Conservation (phyloP, 768 basidiomycete genomes). For the Tubosaeta brunneosetosa region DNA sequence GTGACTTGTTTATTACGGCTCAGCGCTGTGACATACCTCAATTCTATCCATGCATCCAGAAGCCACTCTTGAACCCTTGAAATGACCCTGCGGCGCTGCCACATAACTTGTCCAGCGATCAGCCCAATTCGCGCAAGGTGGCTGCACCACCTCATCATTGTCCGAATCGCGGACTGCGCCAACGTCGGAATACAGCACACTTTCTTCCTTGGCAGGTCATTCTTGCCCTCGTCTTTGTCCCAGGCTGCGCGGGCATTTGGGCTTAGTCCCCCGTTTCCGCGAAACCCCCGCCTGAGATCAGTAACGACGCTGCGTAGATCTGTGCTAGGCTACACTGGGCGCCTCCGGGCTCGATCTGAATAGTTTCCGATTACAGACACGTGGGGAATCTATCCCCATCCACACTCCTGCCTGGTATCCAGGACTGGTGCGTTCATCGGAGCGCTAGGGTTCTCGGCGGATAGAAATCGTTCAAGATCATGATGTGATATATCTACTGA, state of each 20-base stretch:
- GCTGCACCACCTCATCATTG: not conserved
- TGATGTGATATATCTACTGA: not conserved
- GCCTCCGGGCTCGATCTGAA: not conserved
- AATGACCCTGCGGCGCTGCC: constrained; percentile 1
- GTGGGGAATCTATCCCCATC: not conserved
- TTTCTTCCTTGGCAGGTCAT: not conserved
- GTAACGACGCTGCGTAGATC: not conserved
- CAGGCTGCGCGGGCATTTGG: not conserved
- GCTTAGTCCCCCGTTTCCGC: not conserved
- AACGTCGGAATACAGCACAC: not conserved
- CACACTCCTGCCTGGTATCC: not conserved
- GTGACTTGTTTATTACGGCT: not conserved
- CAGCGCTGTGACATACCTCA: not conserved
- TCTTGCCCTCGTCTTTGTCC: not conserved
- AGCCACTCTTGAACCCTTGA: not conserved
- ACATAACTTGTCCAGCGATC: not conserved
- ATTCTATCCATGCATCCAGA: not conserved
- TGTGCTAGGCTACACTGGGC: not conserved
- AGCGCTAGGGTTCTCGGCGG: constrained; percentile 1
- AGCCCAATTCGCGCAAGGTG: no score
- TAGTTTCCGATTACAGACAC: not conserved
- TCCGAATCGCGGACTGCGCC: constrained; percentile 1
- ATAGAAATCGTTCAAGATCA: not conserved
- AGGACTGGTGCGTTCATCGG: constrained; percentile 1
- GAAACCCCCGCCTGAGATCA: not conserved